Base-by-base conservation (phyloP, 2,329 filamentous ascomycete genomes). In the Fusarium siculi region DNA sequence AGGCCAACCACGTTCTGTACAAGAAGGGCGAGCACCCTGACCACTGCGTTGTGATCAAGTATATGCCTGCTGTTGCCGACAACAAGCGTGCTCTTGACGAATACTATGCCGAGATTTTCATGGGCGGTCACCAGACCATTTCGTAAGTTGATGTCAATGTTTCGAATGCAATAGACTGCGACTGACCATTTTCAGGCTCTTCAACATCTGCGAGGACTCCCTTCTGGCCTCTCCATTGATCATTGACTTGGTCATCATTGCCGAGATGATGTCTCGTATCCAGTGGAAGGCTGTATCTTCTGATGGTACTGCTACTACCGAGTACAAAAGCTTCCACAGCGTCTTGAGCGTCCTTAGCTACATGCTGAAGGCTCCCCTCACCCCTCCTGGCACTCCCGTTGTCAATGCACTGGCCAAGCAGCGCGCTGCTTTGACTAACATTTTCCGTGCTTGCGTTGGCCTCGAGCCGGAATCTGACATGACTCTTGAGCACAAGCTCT, bases 31-130 rank as follows among this genome's bases (percentile, higher is more conserved):
- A 99, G 86, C 95, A 98, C 84, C 96, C 96, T 5, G 95, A 99
- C 82, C 96, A 99, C 87, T 97, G 94, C 68, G 96, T 99, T 68
- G 96, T 99, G 78, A 99, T 99, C 91, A 99, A 99, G 90, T 99
- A 99, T 88, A 97, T 99, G 95, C 96, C 96, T 40, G 94, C 95
- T 73, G 96, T 99, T 54, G 96, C 96, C 72, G 96, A 99, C 86
- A 97, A 98, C 90, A 99, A 99, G 91, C 95, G 96, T 81, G 96
- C 96, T 61, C 89, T 99, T 61, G 96, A 99, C 80, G 96, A 99
- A 88, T 99, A 99, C 90, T 98, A 98, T 78, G 96, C 95, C 63
- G 96, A 99, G 88, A 98, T 99, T 85, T 99, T 99, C 90, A 90
- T 98, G 85, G 96, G 96, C 76, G 96, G 96, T 46, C 96, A 98